Base-by-base conservation (phyloP, 2,329 filamentous ascomycete species). In the Penicillium capsulatum region DNA sequence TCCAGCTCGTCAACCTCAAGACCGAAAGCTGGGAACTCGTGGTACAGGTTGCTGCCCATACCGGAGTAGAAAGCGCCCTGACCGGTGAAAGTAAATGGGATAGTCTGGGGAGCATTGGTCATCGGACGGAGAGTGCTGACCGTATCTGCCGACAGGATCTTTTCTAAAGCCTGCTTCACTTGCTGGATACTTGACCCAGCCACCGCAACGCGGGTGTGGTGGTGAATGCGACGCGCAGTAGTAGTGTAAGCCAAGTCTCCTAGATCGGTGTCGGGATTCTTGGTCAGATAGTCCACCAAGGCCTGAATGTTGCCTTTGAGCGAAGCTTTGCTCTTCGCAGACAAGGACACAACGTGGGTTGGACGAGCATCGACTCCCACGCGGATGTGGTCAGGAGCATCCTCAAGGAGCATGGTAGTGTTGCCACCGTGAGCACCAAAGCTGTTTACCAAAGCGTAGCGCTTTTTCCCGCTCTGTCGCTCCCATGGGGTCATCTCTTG, bases 351-450 rank as follows among this genome's bases (percentile, higher is more conserved):
- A n/a, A 80, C 58, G 40, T 83, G 76, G 2, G 68, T 67, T 7
- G 58, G 64, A 14, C 81, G 73, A 3, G 76, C 69, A 47, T 83
- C 79, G 2, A 32, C 22, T 9, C 16, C 1, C 51, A 37, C 2
- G 52, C 49, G 4, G 48, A 47, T 3, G 51, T 57, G 33, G 55
- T 59, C 24, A 2, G 78, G 78, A 0, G 69, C 75, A 39, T 84
- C 80, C 54, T 84, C 77, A 2, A 85, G 51, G 4, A 85, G 59
- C 14, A 85, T 54, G 5, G 76, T 74, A 0, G 81, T 83, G 61
- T 86, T 86, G 11, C 83, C 83, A 41, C 83, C 82, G 37, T 81
- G 79, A 2, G 83, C 83, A 47, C 76, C 76, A 55, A 84, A 85
- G 63, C 83, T 84, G 68, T 85, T 85, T 50, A 83, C 64, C 17